Conservation (phyloP, 129 eudicot genomes). For the Centella asiatica region DNA sequence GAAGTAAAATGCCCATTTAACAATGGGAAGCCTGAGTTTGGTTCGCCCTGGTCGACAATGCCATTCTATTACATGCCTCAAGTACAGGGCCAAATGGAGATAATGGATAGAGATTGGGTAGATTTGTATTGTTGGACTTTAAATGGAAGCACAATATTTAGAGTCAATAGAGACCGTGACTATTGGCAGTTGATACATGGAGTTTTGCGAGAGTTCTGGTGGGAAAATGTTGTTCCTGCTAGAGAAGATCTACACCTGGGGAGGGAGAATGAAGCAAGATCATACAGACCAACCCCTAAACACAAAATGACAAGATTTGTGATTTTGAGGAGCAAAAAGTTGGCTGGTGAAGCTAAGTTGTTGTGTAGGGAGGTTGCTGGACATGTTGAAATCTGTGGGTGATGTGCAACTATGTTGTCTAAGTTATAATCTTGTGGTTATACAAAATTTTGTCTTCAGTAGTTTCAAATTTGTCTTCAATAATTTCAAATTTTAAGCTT, state of each 20-base stretch:
- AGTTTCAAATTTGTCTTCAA: too few species aligned
- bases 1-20: constrained; percentile 93
- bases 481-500: too few species aligned
- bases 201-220: constrained; percentile 83
- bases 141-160: constrained; percentile 83
- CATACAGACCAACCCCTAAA: constrained; percentile 46
- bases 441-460: neutral
- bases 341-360: too few species aligned
- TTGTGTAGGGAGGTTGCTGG: too few species aligned
- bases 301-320: constrained; percentile 62
- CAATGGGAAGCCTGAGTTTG: constrained; percentile 80
- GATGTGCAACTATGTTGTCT: too few species aligned
- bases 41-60: constrained; percentile 69
- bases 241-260: constrained; percentile 60
- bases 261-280: constrained; percentile 52
- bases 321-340: neutral
- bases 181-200: constrained; percentile 80
- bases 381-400: too few species aligned
- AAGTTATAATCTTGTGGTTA: too few species aligned
- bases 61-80: constrained; percentile 99
- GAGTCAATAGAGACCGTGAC: constrained; percentile 58
- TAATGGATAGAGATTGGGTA: constrained; percentile 91
- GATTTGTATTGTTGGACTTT: constrained; percentile 96
- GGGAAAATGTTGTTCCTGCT: constrained; percentile 94
- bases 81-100: constrained; percentile 97